These are phyloP conservation scores for Aspergillus ruber DNA, from an alignment of 2,329 filamentous ascomycete genomes.

Conservation along the genomic window DNA sequence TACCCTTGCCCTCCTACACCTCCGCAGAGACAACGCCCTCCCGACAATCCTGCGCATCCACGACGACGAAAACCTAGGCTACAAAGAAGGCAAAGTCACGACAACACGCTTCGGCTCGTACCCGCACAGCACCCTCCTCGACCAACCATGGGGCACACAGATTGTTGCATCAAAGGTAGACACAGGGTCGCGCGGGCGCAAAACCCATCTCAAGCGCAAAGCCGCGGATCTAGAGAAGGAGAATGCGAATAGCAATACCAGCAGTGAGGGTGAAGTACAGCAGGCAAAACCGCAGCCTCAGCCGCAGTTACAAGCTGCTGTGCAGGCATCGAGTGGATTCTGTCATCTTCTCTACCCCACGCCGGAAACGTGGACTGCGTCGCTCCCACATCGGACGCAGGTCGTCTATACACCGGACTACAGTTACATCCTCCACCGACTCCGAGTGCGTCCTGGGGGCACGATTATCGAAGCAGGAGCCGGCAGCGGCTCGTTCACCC, in stretches of 20 bases:
- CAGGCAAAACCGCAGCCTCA: slow-evolving; percentile 19
- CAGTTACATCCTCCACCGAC: slow-evolving; percentile 46
- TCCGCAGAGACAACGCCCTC: slow-evolving; percentile 78
- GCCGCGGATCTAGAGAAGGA: slow-evolving; percentile 38
- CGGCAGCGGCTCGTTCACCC: slow-evolving; percentile 48
- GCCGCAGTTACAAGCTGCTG: slow-evolving; percentile 22
- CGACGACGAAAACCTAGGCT: slow-evolving; percentile 61
- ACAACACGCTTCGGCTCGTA: slow-evolving; percentile 95
- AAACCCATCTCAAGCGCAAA: slow-evolving; percentile 48
- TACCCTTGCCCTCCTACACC: slow-evolving; percentile 73
- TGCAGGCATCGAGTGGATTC: slow-evolving; percentile 42
- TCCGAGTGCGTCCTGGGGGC: slow-evolving; percentile 41
- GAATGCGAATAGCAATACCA: slow-evolving; percentile 6
- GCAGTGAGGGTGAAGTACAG: slow-evolving; percentile 18
- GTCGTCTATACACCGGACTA: slow-evolving; percentile 50
- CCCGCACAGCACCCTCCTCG: slow-evolving; percentile 69
- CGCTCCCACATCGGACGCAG: slow-evolving; percentile 47
- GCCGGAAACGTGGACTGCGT: slow-evolving; percentile 46
- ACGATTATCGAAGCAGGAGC: slow-evolving; percentile 47
- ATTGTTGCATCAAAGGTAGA: slow-evolving; percentile 84
- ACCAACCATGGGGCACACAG: slow-evolving; percentile 84
- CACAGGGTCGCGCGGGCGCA: slow-evolving; percentile 78
- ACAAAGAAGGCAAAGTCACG: slow-evolving; percentile 68
- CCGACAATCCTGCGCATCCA: slow-evolving; percentile 64
- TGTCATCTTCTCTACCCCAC: slow-evolving; percentile 45